These are phyloP conservation scores for Melanopsichium pennsylvanicum DNA, from an alignment of 1,284 basidiomycete genomes.

Conservation along the genomic window DNA sequence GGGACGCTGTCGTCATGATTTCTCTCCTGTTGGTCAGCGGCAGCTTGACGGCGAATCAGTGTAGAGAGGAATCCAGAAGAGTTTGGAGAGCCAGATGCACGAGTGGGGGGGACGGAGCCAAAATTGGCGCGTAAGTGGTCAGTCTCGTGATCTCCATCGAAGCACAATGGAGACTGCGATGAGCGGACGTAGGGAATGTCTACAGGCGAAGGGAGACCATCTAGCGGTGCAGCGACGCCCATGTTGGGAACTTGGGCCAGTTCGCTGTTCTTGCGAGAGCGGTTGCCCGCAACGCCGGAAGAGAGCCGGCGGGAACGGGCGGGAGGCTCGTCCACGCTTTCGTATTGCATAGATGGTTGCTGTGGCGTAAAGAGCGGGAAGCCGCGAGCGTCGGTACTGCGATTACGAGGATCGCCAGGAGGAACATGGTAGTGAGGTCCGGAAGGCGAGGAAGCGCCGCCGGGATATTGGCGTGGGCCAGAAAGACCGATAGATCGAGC, in stretches of 20 bases:
- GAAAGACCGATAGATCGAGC: slow-evolving; percentile 12
- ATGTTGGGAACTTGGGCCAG: neutral
- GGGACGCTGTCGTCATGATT: slow-evolving; percentile 6
- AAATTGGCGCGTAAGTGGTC: slow-evolving; percentile 42
- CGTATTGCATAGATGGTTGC: slow-evolving; percentile 4
- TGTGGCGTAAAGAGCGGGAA: slow-evolving; percentile 19
- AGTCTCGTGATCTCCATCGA: slow-evolving; percentile 22
- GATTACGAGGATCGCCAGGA: slow-evolving; percentile 3
- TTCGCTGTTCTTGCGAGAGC: slow-evolving; percentile 20
- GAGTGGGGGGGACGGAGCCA: slow-evolving; percentile 43
- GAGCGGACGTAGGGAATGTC: slow-evolving; percentile 40
- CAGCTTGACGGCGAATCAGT: slow-evolving; percentile 12
- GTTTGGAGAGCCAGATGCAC: slow-evolving; percentile 17
- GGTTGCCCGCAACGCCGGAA: slow-evolving; percentile 16
- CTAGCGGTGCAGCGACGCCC: slow-evolving; percentile 24
- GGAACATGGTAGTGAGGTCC: neutral
- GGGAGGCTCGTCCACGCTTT: slow-evolving; percentile 17
- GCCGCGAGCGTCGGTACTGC: slow-evolving; percentile 3
- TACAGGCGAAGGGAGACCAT: slow-evolving; percentile 47
- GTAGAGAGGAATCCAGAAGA: slow-evolving; percentile 33
- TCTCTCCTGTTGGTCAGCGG: too few species aligned
- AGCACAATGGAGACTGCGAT: slow-evolving; percentile 21
- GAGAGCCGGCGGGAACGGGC: slow-evolving; percentile 31
- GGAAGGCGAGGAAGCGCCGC: slow-evolving; percentile 6
- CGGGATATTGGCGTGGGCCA: slow-evolving; percentile 35